A percentile compares a stretch with the other conserved stretches of the same genome.
These are phyloP conservation scores for Globisporangium uncinulatum DNA, from an alignment of 352 stramenopile species.

Conservation along the genomic window DNA sequence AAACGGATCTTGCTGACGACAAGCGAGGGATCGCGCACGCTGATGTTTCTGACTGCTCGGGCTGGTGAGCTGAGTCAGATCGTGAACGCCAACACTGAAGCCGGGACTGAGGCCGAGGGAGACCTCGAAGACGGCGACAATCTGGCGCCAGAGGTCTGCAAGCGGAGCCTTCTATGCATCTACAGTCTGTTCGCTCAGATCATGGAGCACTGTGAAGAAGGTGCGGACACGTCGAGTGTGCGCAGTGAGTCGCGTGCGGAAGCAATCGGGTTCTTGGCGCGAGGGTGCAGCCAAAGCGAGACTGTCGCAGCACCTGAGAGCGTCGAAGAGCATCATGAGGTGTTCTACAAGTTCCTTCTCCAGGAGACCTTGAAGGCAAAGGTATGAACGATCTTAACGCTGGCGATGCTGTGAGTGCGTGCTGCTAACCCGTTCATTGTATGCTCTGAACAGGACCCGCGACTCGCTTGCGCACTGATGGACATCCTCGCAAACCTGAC, in stretches of 20 bases:
- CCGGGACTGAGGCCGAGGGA: neutral
- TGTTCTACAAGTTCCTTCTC: conserved; percentile 41
- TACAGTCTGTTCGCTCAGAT: conserved; percentile 31
- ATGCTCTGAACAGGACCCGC: conserved; percentile 27
- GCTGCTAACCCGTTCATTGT: neutral
- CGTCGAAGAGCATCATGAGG: conserved; percentile 15
- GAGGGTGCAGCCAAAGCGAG: conserved; percentile 15
- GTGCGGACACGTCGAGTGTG: neutral
- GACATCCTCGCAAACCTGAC: conserved; percentile 36
- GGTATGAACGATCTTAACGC: conserved; percentile 14
- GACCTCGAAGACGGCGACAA: neutral
- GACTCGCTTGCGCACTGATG: conserved; percentile 35
- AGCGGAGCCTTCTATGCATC: conserved; percentile 26
- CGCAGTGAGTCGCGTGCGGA: conserved; percentile 5
- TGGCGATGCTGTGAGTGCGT: neutral
- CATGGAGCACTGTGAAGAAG: conserved; percentile 26
- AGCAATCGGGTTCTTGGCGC: conserved; percentile 31
- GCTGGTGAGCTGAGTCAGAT: conserved; percentile 23
- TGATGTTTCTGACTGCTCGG: conserved; percentile 46
- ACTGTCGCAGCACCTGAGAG: conserved; percentile 1
- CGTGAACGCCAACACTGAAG: conserved; percentile 8
- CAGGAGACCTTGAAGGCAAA: conserved; percentile 43
- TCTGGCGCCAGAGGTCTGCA: conserved; percentile 6
- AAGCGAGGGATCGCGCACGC: conserved; percentile 36
- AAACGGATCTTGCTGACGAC: conserved; percentile 19